These are phyloP conservation scores for Alternaria dauci DNA, from an alignment of 2,329 filamentous ascomycete species.

Conservation along the genomic window DNA sequence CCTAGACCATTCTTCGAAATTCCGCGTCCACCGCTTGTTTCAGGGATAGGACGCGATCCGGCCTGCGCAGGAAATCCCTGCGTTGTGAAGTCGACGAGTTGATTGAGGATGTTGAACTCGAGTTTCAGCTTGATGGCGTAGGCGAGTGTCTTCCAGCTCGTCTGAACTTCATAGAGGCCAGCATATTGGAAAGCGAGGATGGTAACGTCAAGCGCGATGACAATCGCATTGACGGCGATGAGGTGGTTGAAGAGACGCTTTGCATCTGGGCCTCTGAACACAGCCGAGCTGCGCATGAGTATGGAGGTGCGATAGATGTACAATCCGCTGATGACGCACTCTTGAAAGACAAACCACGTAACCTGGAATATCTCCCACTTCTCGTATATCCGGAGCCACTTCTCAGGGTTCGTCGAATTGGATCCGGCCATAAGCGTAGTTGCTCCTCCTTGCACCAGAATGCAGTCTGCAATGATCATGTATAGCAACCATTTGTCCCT, in stretches of 20 bases:
- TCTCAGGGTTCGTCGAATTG: constrained; percentile 37
- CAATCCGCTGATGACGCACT: constrained; percentile 49
- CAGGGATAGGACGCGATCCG: neutral
- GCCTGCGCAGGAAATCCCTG: constrained; percentile 13
- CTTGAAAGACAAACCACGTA: constrained; percentile 51
- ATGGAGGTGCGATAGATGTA: constrained; percentile 62
- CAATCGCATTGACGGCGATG: constrained; percentile 49
- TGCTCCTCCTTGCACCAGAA: constrained; percentile 58
- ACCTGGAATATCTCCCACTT: constrained; percentile 53
- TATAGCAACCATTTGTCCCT: constrained; percentile 53
- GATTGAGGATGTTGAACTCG: constrained; percentile 62
- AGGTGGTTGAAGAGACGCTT: constrained; percentile 42
- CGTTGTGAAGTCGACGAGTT: constrained; percentile 30
- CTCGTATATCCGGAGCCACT: constrained; percentile 17
- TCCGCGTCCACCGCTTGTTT: neutral
- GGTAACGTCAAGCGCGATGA: constrained; percentile 51
- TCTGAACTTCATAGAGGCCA: constrained; percentile 37
- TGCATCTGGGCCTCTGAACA: constrained; percentile 12
- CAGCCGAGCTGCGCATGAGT: constrained; percentile 37
- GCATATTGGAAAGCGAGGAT: constrained; percentile 52
- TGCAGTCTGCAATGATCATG: constrained; percentile 60
- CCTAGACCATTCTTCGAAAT: neutral
- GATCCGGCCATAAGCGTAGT: constrained; percentile 63
- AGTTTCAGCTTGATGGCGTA: constrained; percentile 60
- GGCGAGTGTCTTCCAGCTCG: constrained; percentile 49